These are phyloP conservation scores for Epichloe aotearoae DNA, from an alignment of 2,329 filamentous ascomycete genomes.

Conservation along the genomic window DNA sequence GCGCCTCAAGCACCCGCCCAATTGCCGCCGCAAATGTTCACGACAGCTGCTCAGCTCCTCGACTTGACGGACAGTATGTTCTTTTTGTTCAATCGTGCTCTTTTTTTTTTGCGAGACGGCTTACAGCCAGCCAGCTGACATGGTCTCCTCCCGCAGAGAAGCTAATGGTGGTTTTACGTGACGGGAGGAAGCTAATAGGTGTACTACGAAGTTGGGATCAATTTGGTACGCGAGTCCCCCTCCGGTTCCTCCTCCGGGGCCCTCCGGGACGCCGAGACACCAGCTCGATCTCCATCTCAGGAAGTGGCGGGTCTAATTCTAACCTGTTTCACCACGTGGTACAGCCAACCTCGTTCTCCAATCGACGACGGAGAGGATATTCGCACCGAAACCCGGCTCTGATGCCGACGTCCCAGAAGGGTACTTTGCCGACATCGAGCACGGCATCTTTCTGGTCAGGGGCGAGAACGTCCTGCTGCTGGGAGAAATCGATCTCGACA, in stretches of 20 bases:
- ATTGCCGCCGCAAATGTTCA: constrained; percentile 92
- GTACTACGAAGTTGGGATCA: constrained; percentile 95
- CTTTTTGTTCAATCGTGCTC: background rate
- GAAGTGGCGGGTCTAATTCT: too few relatives aligned
- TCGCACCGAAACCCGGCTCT: constrained; percentile 39
- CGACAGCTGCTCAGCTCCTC: constrained; percentile 86
- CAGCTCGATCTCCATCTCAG: too few relatives aligned
- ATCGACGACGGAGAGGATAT: constrained; percentile 81
- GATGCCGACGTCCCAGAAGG: constrained; percentile 22
- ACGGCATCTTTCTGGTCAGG: constrained; percentile 81
- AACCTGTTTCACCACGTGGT: background rate
- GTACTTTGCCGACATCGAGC: constrained; percentile 71
- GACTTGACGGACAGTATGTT: constrained; percentile 91
- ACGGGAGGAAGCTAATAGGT: constrained; percentile 87
- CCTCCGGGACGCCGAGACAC: too few relatives aligned
- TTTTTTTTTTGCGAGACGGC: background rate
- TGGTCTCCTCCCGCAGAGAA: constrained; percentile 55
- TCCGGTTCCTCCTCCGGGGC: too few relatives aligned
- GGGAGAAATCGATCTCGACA: constrained; percentile 93
- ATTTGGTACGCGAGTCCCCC: constrained; percentile 49
- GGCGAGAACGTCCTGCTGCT: constrained; percentile 95
- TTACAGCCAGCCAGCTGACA: constrained; percentile 15
- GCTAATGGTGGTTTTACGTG: constrained; percentile 78
- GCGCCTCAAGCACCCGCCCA: constrained; percentile 38
- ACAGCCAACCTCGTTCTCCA: constrained; percentile 89